Percentiles rank a stretch among this genome's conserved stretches.
These are phyloP conservation scores for Hypsizygus marmoreus DNA, from an alignment of 768 basidiomycete genomes.

Conservation along the genomic window DNA sequence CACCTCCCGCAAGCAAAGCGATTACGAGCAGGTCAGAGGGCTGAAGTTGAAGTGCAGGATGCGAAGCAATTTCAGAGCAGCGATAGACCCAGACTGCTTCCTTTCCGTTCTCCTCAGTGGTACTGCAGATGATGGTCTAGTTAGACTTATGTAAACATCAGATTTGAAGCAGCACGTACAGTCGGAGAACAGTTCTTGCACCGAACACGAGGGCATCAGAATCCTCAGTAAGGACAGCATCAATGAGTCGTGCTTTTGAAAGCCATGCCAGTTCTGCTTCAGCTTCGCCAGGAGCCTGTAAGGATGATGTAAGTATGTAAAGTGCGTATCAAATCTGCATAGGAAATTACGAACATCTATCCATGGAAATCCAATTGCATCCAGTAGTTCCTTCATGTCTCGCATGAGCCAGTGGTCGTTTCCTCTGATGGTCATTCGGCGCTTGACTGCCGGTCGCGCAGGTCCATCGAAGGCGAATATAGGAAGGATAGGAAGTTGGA, in stretches of 20 bases:
- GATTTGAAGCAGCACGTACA: not conserved
- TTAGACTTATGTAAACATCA: not conserved
- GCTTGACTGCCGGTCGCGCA: not conserved
- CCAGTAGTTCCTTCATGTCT: conserved; percentile 4
- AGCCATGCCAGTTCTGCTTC: conserved; percentile 6
- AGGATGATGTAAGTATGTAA: not conserved
- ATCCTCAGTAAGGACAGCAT: conserved; percentile 3
- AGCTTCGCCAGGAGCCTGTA: conserved; percentile 7
- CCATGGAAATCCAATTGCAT: conserved; percentile 5
- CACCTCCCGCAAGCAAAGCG: conserved; percentile 2
- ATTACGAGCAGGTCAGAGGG: not conserved
- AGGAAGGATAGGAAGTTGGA: conserved; percentile 2
- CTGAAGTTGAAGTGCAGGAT: not conserved
- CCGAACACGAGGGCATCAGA: conserved; percentile 5
- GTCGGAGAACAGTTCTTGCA: not conserved
- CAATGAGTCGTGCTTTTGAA: not conserved
- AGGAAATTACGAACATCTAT: conserved; percentile 2
- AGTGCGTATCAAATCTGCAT: too few relatives aligned
- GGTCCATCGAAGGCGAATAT: conserved; percentile 6
- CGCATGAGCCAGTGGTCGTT: conserved; percentile 3
- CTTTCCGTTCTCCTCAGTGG: not conserved
- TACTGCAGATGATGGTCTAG: not conserved
- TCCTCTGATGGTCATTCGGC: not conserved
- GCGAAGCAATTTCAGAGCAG: not conserved
- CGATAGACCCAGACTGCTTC: not conserved